Evolutionary conservation across 78 protist species (phyloP).

Genomic region (Dictyostelium intermedium): DNA sequence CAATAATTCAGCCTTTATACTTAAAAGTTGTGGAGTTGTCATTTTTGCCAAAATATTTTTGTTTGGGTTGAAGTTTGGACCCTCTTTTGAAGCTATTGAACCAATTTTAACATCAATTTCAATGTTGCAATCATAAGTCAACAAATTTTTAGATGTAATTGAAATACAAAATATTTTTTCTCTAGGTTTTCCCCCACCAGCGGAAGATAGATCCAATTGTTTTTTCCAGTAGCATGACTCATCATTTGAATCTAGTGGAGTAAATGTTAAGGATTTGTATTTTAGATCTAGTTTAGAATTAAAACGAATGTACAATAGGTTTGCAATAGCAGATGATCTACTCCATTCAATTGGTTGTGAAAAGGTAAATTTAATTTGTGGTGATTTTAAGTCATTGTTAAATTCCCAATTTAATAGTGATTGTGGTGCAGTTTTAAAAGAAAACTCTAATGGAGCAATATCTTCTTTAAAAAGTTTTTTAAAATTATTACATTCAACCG

Average conservation of each 20-base stretch:
- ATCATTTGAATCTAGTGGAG: not conserved
- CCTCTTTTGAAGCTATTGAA: not conserved
- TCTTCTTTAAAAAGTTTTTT: not conserved
- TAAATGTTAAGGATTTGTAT: not conserved
- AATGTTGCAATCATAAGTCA: not conserved
- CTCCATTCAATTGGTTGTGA: slow-evolving; percentile 1
- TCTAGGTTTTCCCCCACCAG: no score
- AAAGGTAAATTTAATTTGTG: slow-evolving; percentile 10
- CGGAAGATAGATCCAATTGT: not conserved
- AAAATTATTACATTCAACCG: not conserved
- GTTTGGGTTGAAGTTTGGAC: not conserved
- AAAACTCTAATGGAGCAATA: not conserved
- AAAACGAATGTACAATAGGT: not conserved
- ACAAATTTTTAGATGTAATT: not conserved
- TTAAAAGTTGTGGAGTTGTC: not conserved
- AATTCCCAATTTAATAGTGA: not conserved
- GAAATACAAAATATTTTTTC: not conserved
- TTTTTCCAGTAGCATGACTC: not conserved
- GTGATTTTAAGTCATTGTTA: not conserved
- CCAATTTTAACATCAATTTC: not conserved
- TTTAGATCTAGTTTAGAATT: not conserved
- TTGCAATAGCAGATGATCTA: not conserved
- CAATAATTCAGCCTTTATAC: not conserved
- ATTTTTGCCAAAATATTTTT: not conserved
- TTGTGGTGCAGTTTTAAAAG: not conserved